These are phyloP conservation scores for Brassica nigra DNA, from an alignment of 345 rosid species.

Conservation along the genomic window DNA sequence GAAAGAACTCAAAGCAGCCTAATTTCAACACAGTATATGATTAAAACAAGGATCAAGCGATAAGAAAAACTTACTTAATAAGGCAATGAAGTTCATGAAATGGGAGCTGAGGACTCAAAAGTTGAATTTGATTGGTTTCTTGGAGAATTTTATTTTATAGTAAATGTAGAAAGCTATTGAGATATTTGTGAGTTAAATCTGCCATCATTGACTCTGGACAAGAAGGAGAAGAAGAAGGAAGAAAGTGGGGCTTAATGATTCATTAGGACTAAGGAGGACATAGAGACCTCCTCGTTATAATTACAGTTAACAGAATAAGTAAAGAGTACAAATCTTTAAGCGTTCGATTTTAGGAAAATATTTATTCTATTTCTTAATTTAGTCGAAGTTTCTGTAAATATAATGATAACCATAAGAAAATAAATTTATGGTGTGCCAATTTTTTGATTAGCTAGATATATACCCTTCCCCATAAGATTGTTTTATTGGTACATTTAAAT, in stretches of 20 bases:
- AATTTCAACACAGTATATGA: neutral
- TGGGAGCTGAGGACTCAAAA: slow-evolving; percentile 10
- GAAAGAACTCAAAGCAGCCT: neutral
- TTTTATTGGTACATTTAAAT: neutral
- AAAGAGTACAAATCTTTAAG: neutral
- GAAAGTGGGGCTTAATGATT: slow-evolving; percentile 31
- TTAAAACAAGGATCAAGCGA: neutral
- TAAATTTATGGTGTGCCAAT: neutral
- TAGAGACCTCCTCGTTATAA: slow-evolving; percentile 13
- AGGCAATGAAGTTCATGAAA: slow-evolving; percentile 18
- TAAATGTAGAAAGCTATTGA: neutral
- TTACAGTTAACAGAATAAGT: slow-evolving; percentile 7
- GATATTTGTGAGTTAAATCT: neutral
- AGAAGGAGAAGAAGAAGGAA: slow-evolving; percentile 16
- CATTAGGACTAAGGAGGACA: slow-evolving; percentile 15
- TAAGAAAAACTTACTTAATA: neutral
- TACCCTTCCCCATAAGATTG: neutral
- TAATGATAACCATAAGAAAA: too few species aligned
- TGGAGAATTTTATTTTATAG: neutral
- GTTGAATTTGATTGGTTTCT: neutral
- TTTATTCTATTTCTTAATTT: slow-evolving; percentile 7
- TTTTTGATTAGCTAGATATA: neutral
- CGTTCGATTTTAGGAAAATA: neutral
- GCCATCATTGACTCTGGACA: slow-evolving; percentile 28
- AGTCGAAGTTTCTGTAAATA: too few species aligned